Base-by-base conservation (phyloP, 1,139 yeast species). In the Wickerhamomyces sp. region DNA sequence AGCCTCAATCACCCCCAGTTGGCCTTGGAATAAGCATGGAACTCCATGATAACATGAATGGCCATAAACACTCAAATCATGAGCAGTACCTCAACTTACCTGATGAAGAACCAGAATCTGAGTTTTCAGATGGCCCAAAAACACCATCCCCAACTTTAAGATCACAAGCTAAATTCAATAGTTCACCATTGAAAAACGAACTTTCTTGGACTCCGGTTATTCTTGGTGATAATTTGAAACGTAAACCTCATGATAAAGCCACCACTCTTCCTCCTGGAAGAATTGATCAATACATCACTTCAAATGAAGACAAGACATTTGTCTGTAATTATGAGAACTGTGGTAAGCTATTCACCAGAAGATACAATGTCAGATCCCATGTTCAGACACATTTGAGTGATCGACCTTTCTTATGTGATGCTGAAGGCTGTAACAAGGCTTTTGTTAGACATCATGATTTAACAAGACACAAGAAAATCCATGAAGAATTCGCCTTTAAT, bases 351-450 rank as follows among this genome's bases (percentile, higher is more conserved):
- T 93, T 94, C 66, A 82, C 91, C 10, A 75, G 99, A 60, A 73
- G 96, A 42, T 94, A 94, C 67, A 94, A 94, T 62, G 90, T 89
- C n/a, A 75, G 98, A 50, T 89, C 97, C 0, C 99, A 94, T 63
- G 91, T 94, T 47, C 99, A 94, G 63, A 94, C 99, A 0, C 99
- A 94, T 71, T 69, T 94, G 44, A 84, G 94, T 63, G 99, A 94
- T 64, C 72, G 98, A 46, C 99, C 99, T 1, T 84, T 82, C 66
- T 58, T 64, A 41, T 90, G 97, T 63, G 71, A 75, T 30, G 69
- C 68, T 55, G 79, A 73, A 27, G 78, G 73, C 6, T 93, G 99
- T 62, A 55, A 60, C 1, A 87, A 81, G 57, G 74, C 85, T 0
- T 93, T 90, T 61, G 83, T 84, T 53, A 84, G 90, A 57, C 96